Evolutionary conservation across 192 early-diverging fungal species (phyloP), one percentile per base, ranked within the genome.

Genomic region (Funneliformis mosseae): DNA sequence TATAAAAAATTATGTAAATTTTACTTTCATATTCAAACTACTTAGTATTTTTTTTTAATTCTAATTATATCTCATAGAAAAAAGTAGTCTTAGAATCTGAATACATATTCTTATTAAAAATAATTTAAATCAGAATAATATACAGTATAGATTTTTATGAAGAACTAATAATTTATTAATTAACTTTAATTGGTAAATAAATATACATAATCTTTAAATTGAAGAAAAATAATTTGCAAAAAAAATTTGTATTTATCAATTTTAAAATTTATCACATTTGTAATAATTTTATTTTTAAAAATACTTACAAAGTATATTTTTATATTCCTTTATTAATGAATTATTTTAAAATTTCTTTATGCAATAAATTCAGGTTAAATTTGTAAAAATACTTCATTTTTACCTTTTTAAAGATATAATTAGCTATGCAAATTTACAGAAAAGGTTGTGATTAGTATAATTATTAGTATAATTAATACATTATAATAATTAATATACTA

Each of bases 161-260:
- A 48, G 46, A 2, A 14, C 14, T 38, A 67, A 4, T 77, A 77
- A 60, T 62, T 16, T 59, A 62, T 66, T 59, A 8, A 77, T 77
- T 16, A 59, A 38, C 46, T 77, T 60, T 50, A 25, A 0, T 27
- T 60, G 75, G 75, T 33, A 77, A 38, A 60, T 77, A 77, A 77
- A 77, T 62, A 33, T 63, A 6, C 50, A 23, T 63, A 33, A 11
- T 33, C 25, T 23, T 67, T 67, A 18, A 67, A 25, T 67, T 23
- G 18, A 16, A 67, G 64, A 67, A 67, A 25, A 6, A 33, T 11
- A 0, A 67, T 50, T 50, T 50, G 14, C 18, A 21, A 1, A 45
- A 71, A 71, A 71, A 39, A 71, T 45, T 14, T 33, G 25, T 33
- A 33, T 18, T 71, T 45, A 21, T 71, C 38, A 39, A 33, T 16